Evolutionary conservation across 2,329 filamentous ascomycete genomes (phyloP).

Genomic region (Fusarium longipes): DNA sequence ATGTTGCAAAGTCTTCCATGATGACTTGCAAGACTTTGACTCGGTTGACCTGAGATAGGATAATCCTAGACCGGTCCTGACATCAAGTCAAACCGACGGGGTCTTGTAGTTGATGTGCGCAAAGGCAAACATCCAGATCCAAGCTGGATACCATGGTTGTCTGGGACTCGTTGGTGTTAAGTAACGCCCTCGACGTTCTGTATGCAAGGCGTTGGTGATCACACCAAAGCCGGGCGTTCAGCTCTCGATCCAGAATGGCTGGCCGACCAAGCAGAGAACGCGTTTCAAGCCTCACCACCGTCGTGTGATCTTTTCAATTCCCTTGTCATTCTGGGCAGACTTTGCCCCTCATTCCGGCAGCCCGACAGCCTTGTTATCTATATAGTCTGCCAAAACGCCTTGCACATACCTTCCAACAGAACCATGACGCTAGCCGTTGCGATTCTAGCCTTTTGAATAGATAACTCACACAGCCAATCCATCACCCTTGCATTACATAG

Average conservation of each 20-base stretch:
- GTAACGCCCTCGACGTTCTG: constrained; percentile 32
- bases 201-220: constrained; percentile 18
- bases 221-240: constrained; percentile 41
- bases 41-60: constrained; percentile 1
- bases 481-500: constrained; percentile 40
- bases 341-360: constrained; percentile 20
- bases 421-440: constrained; percentile 16
- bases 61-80: constrained; percentile 7
- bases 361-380: constrained; percentile 28
- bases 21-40: not conserved
- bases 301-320: constrained; percentile 34
- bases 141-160: not conserved
- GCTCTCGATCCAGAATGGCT: constrained; percentile 20
- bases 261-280: constrained; percentile 9
- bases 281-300: constrained; percentile 22
- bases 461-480: constrained; percentile 22
- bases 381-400: constrained; percentile 38
- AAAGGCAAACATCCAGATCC: constrained; percentile 5
- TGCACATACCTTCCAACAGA: constrained; percentile 22
- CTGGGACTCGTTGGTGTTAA: constrained; percentile 40
- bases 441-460: constrained; percentile 32
- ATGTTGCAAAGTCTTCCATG: constrained; percentile 48
- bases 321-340: constrained; percentile 23
- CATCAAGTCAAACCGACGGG: constrained; percentile 6
- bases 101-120: not conserved